phyloP scores from a whole-genome alignment of 371 early-diverging fungal genomes.

The Capillidium heterosporum region DNA sequence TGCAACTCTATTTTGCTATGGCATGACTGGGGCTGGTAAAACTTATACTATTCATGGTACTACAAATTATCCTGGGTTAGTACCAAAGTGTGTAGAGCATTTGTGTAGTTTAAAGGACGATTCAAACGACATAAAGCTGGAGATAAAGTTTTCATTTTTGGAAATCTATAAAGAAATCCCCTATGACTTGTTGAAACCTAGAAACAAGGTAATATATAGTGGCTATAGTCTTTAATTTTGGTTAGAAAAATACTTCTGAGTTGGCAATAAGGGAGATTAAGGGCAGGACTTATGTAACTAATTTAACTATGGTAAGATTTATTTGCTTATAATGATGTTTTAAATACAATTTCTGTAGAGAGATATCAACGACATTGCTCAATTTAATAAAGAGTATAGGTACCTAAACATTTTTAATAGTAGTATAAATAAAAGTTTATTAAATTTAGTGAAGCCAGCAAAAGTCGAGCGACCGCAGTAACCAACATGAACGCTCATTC shows the following conservation, averaged over 20 bases:
- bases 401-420: constrained; percentile 7
- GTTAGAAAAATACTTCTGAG: constrained; percentile 8
- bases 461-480: constrained; percentile 35
- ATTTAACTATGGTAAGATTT: constrained; percentile 21
- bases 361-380: constrained; percentile 19
- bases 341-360: constrained; percentile 6
- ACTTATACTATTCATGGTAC: constrained; percentile 47
- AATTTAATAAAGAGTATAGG: constrained; percentile 25
- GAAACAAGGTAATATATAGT: constrained; percentile 13
- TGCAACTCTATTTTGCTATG: constrained; percentile 51
- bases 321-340: not conserved
- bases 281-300: constrained; percentile 29
- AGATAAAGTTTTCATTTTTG: constrained; percentile 16
- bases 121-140: not conserved
- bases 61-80: constrained; percentile 27
- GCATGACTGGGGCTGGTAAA: constrained; percentile 46
- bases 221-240: constrained; percentile 5
- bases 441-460: constrained; percentile 15
- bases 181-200: constrained; percentile 27
- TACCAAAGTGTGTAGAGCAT: constrained; percentile 23
- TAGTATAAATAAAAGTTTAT: not conserved
- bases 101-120: constrained; percentile 11
- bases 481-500: constrained; percentile 44
- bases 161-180: constrained; percentile 47
- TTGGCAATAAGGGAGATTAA: constrained; percentile 25